Evolutionary conservation across 2,329 filamentous ascomycete genomes (phyloP).

Genomic region (Claviceps quebecensis): DNA sequence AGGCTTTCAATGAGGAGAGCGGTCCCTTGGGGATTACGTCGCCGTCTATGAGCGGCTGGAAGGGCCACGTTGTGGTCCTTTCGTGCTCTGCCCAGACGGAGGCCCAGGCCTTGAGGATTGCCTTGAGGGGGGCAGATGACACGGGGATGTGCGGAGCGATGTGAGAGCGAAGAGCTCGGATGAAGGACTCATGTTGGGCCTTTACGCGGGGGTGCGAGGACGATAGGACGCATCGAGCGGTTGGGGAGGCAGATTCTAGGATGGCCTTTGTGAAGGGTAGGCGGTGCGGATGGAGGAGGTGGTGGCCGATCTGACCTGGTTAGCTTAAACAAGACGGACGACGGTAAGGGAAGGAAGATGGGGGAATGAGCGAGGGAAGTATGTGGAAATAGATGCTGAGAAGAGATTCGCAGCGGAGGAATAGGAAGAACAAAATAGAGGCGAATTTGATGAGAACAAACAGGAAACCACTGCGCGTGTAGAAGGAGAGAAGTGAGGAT

Average conservation of each 20-base stretch:
- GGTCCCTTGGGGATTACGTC: constrained; percentile 44
- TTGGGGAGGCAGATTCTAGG: constrained; percentile 42
- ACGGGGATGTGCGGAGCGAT: background rate
- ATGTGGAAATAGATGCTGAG: too few species aligned
- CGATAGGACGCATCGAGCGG: constrained; percentile 37
- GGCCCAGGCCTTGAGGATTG: constrained; percentile 23
- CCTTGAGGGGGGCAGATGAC: background rate
- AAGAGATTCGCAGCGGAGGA: too few species aligned
- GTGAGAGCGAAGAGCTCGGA: background rate
- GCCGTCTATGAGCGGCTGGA: constrained; percentile 54
- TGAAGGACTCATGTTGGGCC: constrained; percentile 30
- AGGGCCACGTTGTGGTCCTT: constrained; percentile 42
- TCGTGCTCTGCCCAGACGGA: constrained; percentile 29
- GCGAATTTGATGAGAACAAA: too few species aligned
- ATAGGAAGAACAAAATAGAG: too few species aligned
- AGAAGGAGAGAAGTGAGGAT: too few species aligned
- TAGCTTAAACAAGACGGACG: background rate
- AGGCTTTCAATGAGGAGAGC: constrained; percentile 38
- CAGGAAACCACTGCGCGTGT: too few species aligned
- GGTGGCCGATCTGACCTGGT: constrained; percentile 45
- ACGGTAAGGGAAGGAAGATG: constrained; percentile 1
- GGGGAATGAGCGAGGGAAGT: background rate
- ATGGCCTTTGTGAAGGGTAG: constrained; percentile 39
- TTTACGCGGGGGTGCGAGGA: constrained; percentile 43
- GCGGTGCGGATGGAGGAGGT: constrained; percentile 38